Evolutionary conservation across 495 filamentous ascomycete genomes (phyloP).

Genomic region (Talaromyces adpressus): DNA sequence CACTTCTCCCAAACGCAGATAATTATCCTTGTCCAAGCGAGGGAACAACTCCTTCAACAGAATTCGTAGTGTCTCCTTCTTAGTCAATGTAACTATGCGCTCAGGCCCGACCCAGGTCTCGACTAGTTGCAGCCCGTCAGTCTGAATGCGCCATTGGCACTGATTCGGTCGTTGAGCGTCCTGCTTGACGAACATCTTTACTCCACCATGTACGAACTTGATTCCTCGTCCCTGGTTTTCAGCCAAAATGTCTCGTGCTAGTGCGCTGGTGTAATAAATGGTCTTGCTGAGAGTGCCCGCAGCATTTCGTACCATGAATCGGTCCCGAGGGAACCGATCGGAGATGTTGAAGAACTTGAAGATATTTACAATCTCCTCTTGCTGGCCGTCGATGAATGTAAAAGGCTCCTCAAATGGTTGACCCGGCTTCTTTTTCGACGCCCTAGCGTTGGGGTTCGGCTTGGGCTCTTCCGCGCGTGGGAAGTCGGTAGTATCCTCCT

Average conservation of each 20-base stretch:
- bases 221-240: constrained; percentile 82
- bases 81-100: constrained; percentile 64
- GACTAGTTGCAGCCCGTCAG: constrained; percentile 79
- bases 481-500: constrained; percentile 25
- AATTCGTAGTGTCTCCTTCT: constrained; percentile 66
- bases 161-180: constrained; percentile 78
- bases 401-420: constrained; percentile 78
- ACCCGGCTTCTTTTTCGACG: constrained; percentile 37
- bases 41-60: constrained; percentile 95
- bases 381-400: constrained; percentile 70
- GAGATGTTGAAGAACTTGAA: constrained; percentile 77
- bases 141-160: constrained; percentile 92
- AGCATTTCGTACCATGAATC: constrained; percentile 94
- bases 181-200: constrained; percentile 98
- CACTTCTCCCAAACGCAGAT: constrained; percentile 77
- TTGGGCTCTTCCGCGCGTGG: constrained; percentile 16
- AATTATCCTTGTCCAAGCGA: constrained; percentile 59
- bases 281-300: constrained; percentile 73
- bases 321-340: constrained; percentile 73
- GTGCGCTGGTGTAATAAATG: constrained; percentile 89
- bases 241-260: constrained; percentile 73
- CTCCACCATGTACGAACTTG: constrained; percentile 92
- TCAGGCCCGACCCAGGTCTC: constrained; percentile 80
- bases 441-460: constrained; percentile 16
- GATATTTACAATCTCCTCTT: constrained; percentile 68